These are phyloP conservation scores for Kwoniella sp. DNA, from an alignment of 768 basidiomycete species.

Conservation along the genomic window DNA sequence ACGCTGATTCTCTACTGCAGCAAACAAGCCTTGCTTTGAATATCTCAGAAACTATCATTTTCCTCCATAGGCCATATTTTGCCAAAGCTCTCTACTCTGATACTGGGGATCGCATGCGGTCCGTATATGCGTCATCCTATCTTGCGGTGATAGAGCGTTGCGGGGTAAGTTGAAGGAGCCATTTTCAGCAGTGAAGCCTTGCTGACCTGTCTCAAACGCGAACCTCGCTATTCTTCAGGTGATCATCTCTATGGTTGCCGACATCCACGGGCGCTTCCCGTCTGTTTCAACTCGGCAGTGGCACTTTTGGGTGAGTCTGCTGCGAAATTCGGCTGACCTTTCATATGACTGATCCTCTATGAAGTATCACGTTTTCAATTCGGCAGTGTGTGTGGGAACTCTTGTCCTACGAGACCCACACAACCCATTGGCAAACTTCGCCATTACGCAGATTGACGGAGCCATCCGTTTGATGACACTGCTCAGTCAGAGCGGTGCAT, in stretches of 20 bases:
- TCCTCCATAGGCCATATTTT: conserved; percentile 11
- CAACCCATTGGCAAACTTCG: conserved; percentile 1
- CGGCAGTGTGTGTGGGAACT: conserved; percentile 4
- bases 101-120: conserved; percentile 7
- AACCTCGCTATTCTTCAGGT: too few species aligned
- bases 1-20: not conserved
- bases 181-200: too few species aligned
- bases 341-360: too few species aligned
- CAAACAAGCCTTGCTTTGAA: conserved; percentile 10
- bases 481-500: conserved; percentile 6
- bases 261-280: conserved; percentile 3
- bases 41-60: conserved; percentile 12
- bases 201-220: too few species aligned
- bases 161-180: not conserved
- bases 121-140: conserved; percentile 7
- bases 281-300: conserved; percentile 5
- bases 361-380: conserved; percentile 11
- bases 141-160: conserved; percentile 10
- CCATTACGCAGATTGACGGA: conserved; percentile 9
- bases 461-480: conserved; percentile 8
- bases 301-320: conserved; percentile 7
- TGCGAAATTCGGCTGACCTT: too few species aligned
- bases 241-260: conserved; percentile 1
- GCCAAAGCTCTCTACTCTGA: not conserved
- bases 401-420: conserved; percentile 5